A percentile compares a stretch with the other conserved stretches of the same genome.
phyloP scores from a whole-genome alignment of 2,329 filamentous ascomycete genomes.

The Fusarium buxicola region DNA sequence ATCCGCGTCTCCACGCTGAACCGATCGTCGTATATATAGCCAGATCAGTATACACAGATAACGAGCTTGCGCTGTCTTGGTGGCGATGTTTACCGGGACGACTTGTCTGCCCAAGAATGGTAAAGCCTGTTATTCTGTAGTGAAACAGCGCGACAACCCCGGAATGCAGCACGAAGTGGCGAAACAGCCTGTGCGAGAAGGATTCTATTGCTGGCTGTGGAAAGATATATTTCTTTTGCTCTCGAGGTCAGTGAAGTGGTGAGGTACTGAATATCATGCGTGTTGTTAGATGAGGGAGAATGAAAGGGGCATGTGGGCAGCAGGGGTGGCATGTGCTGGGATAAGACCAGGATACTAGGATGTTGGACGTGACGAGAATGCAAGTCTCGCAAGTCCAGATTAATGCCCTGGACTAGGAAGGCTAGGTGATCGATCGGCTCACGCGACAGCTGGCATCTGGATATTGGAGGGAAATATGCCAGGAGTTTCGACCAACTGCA shows the following conservation, averaged over 20 bases:
- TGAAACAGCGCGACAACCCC: constrained; percentile 8
- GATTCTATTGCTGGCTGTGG: constrained; percentile 1
- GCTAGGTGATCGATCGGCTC: constrained; percentile 4
- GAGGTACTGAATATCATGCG: constrained; percentile 18
- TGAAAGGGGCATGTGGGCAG: constrained; percentile 30
- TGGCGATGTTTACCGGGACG: background rate
- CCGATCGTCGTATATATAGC: background rate
- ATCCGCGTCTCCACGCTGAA: constrained; percentile 9
- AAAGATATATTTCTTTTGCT: constrained; percentile 1
- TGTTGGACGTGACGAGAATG: constrained; percentile 5
- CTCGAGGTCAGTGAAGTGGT: constrained; percentile 6
- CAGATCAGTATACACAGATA: background rate
- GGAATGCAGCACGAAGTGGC: constrained; percentile 9
- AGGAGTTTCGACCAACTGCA: background rate
- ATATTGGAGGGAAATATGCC: background rate
- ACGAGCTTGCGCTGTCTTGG: background rate
- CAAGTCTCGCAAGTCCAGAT: constrained; percentile 1
- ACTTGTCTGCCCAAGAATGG: too few relatives aligned
- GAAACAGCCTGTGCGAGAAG: background rate
- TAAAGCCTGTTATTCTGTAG: too few relatives aligned
- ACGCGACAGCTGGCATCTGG: background rate
- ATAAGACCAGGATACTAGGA: constrained; percentile 11
- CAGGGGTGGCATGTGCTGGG: constrained; percentile 3
- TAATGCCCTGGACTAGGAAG: background rate
- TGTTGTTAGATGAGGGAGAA: constrained; percentile 23